Base-by-base conservation (phyloP, 2,329 filamentous ascomycete species). In the Colletotrichum lini region DNA sequence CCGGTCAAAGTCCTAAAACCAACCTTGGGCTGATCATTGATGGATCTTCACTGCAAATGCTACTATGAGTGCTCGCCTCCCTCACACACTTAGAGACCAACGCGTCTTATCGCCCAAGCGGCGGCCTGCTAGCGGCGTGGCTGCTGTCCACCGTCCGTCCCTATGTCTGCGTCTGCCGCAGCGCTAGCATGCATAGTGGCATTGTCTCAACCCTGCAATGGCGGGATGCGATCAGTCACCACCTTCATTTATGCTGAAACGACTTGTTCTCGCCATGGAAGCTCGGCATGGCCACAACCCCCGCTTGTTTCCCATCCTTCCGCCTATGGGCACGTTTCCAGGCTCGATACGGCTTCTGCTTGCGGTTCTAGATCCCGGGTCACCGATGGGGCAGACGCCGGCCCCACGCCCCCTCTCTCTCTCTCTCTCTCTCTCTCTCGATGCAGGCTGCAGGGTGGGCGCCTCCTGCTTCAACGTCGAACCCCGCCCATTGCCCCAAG, bases 161-260 rank as follows among this genome's bases (percentile, higher is more conserved):
- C 35, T 9, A 38, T 40, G 7, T 40, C 16, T 26, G 45, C 38
- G 23, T 53, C 40, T 30, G 21, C 45, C 42, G 44, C 42, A n/a
- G 23, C 59, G 50, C 47, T 54, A 30, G 44, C 50, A n/a, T 59
- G 50, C 35, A 57, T 23, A 54, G 56, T n/a, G 42, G 60, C 57
- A 23, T 53, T 38, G 45, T 47, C 47, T n/a, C 66, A 56, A 59
- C 57, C 57, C 56, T 71, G 68, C 64, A 59, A 26, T 47, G 53
- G 35, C 65, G 69, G 69, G 65, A 72, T 72, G 65, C 65, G 49
- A 63, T 53, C 45, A 56, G 65, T 60, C 65, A 45, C 30, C 69
- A 64, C 40, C 58, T 69, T 72, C 69, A 72, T 72, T 72, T 72
- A 69, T 50, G 69, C 69, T 72, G 69, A 72, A 72, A 72, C 69